A percentile compares a stretch with the other conserved stretches of the same genome.
phyloP scores from a whole-genome alignment of 768 basidiomycete genomes.

The Nidularia pulvinata region DNA sequence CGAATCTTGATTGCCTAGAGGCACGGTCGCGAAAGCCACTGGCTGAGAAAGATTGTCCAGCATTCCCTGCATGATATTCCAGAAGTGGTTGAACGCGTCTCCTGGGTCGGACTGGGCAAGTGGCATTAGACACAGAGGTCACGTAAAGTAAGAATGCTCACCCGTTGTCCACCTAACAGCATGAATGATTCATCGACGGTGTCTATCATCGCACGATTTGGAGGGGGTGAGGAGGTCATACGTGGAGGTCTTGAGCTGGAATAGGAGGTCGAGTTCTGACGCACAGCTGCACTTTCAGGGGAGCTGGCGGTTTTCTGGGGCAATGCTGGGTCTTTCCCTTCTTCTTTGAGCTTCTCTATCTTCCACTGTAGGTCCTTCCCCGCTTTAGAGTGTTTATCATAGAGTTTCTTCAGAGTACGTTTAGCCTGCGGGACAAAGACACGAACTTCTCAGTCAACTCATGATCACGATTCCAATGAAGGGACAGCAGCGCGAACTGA shows the following conservation, averaged over 20 bases:
- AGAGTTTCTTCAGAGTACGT: constrained; percentile 72
- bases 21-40: constrained; percentile 82
- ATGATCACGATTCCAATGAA: neutral
- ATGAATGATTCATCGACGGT: constrained; percentile 89
- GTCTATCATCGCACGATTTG: constrained; percentile 44
- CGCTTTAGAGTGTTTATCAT: constrained; percentile 72
- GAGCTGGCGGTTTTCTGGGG: constrained; percentile 57
- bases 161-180: constrained; percentile 77
- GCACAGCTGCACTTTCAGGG: constrained; percentile 18
- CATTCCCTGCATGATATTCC: constrained; percentile 88
- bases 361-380: constrained; percentile 71
- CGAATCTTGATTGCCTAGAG: constrained; percentile 50
- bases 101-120: constrained; percentile 68
- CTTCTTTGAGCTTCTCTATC: constrained; percentile 70
- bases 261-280: constrained; percentile 24
- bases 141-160: constrained; percentile 28
- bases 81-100: constrained; percentile 88
- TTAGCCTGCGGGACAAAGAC: constrained; percentile 60
- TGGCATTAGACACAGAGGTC: neutral
- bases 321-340: constrained; percentile 74
- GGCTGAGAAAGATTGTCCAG: constrained; percentile 85
- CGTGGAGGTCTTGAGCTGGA: constrained; percentile 28
- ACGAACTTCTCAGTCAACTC: neutral
- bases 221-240: constrained; percentile 46
- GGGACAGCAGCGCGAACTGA: constrained; percentile 46